Evolutionary conservation across 78 protist species (phyloP).

Genomic region (Planoprotostelium fungivorum): DNA sequence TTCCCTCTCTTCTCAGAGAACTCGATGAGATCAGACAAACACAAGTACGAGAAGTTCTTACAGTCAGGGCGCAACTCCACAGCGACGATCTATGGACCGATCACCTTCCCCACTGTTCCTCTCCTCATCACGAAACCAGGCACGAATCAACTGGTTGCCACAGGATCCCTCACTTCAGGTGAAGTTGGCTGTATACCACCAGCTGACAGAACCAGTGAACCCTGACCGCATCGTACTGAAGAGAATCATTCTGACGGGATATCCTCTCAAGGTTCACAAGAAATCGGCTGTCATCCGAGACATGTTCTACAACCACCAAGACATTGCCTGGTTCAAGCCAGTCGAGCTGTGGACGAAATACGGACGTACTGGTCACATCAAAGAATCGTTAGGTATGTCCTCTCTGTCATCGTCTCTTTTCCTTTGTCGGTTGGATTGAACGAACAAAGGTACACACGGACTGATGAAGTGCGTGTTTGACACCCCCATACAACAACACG

Average conservation of each 20-base stretch:
- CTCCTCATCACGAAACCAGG: conserved; percentile 53
- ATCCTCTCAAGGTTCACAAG: conserved; percentile 78
- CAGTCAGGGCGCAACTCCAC: conserved; percentile 38
- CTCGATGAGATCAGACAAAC: conserved; percentile 66
- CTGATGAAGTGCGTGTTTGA: conserved; percentile 79
- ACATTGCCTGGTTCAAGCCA: conserved; percentile 95
- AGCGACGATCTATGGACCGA: conserved; percentile 85
- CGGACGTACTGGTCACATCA: conserved; percentile 93
- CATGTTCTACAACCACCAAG: conserved; percentile 96
- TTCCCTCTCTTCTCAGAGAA: conserved; percentile 73
- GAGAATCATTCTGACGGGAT: conserved; percentile 89
- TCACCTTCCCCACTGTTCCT: conserved; percentile 73
- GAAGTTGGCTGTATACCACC: conserved; percentile 10
- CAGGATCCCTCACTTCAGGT: conserved; percentile 58
- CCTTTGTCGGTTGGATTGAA: neutral
- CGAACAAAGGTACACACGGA: conserved; percentile 45
- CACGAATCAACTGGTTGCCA: conserved; percentile 43
- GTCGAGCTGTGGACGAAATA: conserved; percentile 93
- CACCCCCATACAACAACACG: conserved; percentile 69
- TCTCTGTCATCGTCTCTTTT: neutral
- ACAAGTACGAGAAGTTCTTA: conserved; percentile 69
- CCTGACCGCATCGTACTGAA: conserved; percentile 93
- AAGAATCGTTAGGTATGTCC: conserved; percentile 77
- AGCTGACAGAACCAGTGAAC: conserved; percentile 21
- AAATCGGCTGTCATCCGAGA: conserved; percentile 74